Evolutionary conservation across 805 yeast genomes (phyloP), one percentile per base, ranked within the genome.

Genomic region (Jamesozyma hellenica): DNA sequence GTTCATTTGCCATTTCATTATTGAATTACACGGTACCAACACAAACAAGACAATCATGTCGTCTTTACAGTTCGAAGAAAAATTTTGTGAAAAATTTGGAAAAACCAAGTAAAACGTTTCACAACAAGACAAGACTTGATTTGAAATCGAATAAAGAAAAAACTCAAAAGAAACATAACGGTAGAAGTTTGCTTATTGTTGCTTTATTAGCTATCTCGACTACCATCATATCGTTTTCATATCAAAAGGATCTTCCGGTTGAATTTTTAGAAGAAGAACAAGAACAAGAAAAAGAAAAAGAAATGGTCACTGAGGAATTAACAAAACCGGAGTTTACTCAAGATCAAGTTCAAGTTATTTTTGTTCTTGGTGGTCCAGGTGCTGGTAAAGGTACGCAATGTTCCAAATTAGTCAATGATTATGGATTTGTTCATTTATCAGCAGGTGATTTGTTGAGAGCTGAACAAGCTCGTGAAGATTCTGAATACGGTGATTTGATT

Each of bases 301-400:
- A 15, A 30, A 32, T 38, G 36, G 26, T 43, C 10, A 55, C 52
- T 15, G 37, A 32, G 32, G 36, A 39, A 32, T 32, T 36, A 16
- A 35, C 36, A 12, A 38, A 45, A 14, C 53, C 61, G 25, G 77
- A 81, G 0, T 83, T 83, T 56, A 64, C 72, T 9, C 70, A 72
- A 2, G 75, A 77, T 30, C 79, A 84, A 41, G 77, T 83, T 23
- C 76, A 83, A 21, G 94, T 90, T 4, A 71, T 88, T 21, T 90
- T 85, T 60, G 96, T 90, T 15, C 74, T 90, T 26, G 98, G 98
- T 33, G 97, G 97, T 3, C 97, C 97, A 4, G 97, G 97, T 16
- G 84, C 95, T 23, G 97, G 98, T 33, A 92, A 92, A 59, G 97
- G 98, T 42, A 90, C 98, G 1, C 98, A 90, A 64, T 85, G 96